Percentiles rank a stretch among this genome's conserved stretches.
Evolutionary conservation across 1,284 basidiomycete species (phyloP).

Genomic region (Marasmius tenuissimus): DNA sequence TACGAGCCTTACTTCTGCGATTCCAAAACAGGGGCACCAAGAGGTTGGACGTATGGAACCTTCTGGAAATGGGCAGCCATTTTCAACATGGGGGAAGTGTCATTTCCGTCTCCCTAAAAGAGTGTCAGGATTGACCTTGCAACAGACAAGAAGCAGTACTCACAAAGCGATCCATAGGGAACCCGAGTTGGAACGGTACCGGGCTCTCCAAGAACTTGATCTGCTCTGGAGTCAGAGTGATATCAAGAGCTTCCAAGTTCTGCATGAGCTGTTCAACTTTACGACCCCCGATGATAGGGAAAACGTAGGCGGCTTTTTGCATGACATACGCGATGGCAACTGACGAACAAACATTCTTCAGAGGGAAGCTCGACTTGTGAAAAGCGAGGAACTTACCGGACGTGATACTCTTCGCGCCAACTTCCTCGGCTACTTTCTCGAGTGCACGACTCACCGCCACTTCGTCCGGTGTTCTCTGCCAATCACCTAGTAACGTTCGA

Average conservation of each 20-base stretch:
- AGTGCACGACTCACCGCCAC: neutral
- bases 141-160: neutral
- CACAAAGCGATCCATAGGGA: neutral
- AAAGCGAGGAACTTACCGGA: neutral
- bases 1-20: too few species aligned
- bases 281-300: neutral
- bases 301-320: neutral
- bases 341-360: neutral
- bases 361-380: neutral
- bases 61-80: too few species aligned
- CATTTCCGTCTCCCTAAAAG: too few species aligned
- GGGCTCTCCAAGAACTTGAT: neutral
- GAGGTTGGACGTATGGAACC: too few species aligned
- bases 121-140: too few species aligned
- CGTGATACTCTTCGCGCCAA: neutral
- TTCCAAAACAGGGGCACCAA: too few species aligned
- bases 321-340: neutral
- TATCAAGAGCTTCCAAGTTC: neutral
- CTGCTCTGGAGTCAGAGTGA: neutral
- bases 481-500: neutral
- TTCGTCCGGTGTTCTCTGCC: neutral
- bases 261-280: neutral
- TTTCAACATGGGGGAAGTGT: too few species aligned
- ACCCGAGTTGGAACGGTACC: neutral
- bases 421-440: neutral